Base-by-base conservation (phyloP, 352 stramenopile species). In the Phytophthora pini region DNA sequence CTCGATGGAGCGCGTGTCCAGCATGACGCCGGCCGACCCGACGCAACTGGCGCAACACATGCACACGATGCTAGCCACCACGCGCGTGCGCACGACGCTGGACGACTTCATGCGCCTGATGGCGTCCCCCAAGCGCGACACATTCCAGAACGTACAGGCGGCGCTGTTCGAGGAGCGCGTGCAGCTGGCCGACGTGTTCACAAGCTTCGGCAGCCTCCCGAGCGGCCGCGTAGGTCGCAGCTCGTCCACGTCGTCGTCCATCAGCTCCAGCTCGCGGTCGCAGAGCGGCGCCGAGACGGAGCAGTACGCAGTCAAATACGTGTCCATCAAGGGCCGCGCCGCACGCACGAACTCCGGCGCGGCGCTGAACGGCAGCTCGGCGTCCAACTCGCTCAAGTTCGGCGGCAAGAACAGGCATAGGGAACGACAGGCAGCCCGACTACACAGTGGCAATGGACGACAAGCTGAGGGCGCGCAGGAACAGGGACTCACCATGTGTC, bases 61-160 rank as follows among this genome's bases (percentile, higher is more conserved):
- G 53, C 72, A 89, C 58, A 87, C 82, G 7, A 80, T 91, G 61
- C 55, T 91, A 15, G 82, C 68, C 2, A 68, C 71, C 17, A 89
- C 82, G 24, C 82, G 80, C 39, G 80, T 91, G 24, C 76, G 79
- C 11, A 72, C 80, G 13, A 72, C 72, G 10, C 67, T 91, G 22
- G 82, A 91, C 59, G 82, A 89, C 29, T 91, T 91, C 53, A 91
- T 91, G 80, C 70, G 68, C 10, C 64, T 84, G 29, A 68, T 88
- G 52, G 73, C 80, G 20, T 76, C 76, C 15, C 43, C 66, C 9
- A 68, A 74, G 41, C 77, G 77, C 26, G 77, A 80, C 44, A 76
- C 72, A 13, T 87, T 80, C 72, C 78, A 88, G 65, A 82, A 84
- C 59, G 61, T 91, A 29, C 72, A 87, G 53, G 56, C 77, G 32